Evolutionary conservation across 139 green algal genomes (phyloP), one percentile per base, ranked within the genome.

Genomic region (Volvox reticuliferus): DNA sequence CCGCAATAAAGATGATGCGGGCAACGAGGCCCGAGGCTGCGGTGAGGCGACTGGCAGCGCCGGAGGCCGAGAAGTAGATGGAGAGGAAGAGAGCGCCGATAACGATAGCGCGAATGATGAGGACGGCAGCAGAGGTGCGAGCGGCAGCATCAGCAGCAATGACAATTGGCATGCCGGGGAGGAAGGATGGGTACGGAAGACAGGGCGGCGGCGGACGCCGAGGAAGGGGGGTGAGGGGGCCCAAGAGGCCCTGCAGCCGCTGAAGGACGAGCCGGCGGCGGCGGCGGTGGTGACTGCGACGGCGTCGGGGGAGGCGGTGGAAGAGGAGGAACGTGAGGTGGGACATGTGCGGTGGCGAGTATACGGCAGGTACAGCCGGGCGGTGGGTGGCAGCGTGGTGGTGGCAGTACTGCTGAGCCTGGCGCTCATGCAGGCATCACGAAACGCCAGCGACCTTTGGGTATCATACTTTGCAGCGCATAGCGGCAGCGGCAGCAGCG

Each of bases 371-470:
- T 98, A 97, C 87, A 24, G 93, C 1, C n/a, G 14, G 0, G 93
- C 93, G 55, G 93, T 95, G 0, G 96, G 96, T 1, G 87, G 63
- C 30, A 63, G 28, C 0, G 79, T 96, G 83, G 89, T 91, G n/a
- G 20, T 76, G 0, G 24, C 94, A 65, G 93, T 97, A 28, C 44
- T 97, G 68, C 21, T 88, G 21, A 95, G 91, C 30, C 93, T 98
- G 75, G 5, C 94, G 19, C 83, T 95, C 26, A 98, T 98, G 97
- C 96, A 98, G 93, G 95, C 95, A 65, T 96, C 93, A 19, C 92
- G 94, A 32, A 98, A 97, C 69, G 95, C 87, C 32, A 95, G 80
- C 26, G 97, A 99, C 85, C 79, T 97, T 22, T 99, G 96, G 96
- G 93, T 99, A 68, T 93, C 95, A 1, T 89, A 92, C 81, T 98